Evolutionary conservation across 2,329 filamentous ascomycete genomes (phyloP), one percentile per base, ranked within the genome.

Genomic region (Paecilomyces variotii): DNA sequence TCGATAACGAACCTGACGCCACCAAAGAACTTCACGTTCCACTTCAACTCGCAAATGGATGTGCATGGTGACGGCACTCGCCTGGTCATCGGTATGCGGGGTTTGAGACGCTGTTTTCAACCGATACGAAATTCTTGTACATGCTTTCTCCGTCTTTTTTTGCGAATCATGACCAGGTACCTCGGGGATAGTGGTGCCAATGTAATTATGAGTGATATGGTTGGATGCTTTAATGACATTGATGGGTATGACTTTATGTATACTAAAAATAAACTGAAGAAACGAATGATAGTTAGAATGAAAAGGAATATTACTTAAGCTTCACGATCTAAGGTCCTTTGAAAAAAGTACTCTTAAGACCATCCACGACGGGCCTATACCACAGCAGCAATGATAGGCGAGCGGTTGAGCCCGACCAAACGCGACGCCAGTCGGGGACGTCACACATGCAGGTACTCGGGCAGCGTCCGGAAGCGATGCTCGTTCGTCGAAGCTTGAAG

Each of bases 1-100:
- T 34, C 34, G 56, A 39, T 60, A 30, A 55, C 28, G 56, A 53
- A 55, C 30, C 10, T 30, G 34, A 32, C 28, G 26, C 53, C n/a
- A 56, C 10, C 45, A 35, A 32, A 49, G 53, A 10, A 35, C 24
- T 56, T 50, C 26, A 12, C 27, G 9, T 19, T 52, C 50, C 50
- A 1, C 39, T 45, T 19, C 39, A 19, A 45, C n/a, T 45, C 39
- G 19, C 39, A 45, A 45, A 19, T 45, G 19, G n/a, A 9, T 45
- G 10, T 34, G 32, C 32, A 45, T 45, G 39, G 7, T 39, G 35
- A 39, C 35, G 35, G 35, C 35, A 5, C 35, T n/a, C 5, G 32
- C 14, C 14, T 39, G 14, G 14, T 39, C 35, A 11, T 39, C 35
- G 3, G 6, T 35, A 53, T 32, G 10, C 4, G 32, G 11, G 19